phyloP scores from a whole-genome alignment of 495 filamentous ascomycete species.

The Platismatia glauca region DNA sequence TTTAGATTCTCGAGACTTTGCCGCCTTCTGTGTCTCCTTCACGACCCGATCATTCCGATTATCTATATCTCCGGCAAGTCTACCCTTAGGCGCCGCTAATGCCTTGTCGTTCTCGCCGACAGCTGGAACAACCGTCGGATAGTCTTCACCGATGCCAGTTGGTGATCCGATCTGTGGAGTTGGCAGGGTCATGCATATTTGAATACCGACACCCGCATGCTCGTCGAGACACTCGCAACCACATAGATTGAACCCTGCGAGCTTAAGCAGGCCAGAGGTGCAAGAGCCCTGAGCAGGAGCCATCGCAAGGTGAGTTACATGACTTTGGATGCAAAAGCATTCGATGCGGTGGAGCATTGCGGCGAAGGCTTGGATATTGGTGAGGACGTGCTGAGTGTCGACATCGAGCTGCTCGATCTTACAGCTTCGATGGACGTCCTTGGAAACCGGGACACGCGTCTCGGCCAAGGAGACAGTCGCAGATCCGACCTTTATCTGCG shows the following conservation, averaged over 20 bases:
- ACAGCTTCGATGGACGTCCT: neutral
- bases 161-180: neutral
- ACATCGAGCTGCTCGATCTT: neutral
- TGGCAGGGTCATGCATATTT: neutral
- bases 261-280: neutral
- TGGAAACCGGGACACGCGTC: neutral
- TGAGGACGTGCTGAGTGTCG: neutral
- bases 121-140: neutral
- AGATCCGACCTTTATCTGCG: neutral
- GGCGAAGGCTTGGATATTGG: neutral
- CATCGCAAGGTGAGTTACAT: neutral
- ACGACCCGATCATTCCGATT: constrained; percentile 23
- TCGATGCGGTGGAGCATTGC: neutral
- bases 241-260: neutral
- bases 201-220: neutral
- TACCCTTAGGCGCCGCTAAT: neutral
- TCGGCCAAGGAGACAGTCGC: neutral
- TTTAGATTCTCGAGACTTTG: constrained; percentile 25
- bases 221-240: neutral
- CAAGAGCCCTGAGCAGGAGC: neutral
- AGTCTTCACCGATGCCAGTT: neutral
- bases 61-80: neutral
- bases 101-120: neutral
- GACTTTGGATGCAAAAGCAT: neutral
- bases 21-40: constrained; percentile 22